Conservation (phyloP, 495 filamentous ascomycete species). For the Apodospora peruviana region DNA sequence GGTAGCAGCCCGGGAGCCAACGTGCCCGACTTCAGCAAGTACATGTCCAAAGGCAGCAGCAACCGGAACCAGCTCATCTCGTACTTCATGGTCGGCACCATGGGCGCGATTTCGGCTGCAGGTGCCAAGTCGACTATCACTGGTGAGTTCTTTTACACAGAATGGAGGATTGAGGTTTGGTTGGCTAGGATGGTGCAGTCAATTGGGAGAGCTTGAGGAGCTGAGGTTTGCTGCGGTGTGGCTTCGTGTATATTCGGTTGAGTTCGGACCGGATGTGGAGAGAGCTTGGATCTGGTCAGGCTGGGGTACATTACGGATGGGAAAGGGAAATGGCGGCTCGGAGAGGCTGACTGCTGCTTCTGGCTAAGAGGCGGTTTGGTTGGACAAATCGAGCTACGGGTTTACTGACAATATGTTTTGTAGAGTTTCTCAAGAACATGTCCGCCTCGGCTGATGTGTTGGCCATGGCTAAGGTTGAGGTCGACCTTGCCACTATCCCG, state of each 20-base stretch:
- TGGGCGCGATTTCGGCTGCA: slow-evolving; percentile 83
- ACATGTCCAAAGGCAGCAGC: slow-evolving; percentile 60
- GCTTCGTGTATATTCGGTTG: too few relatives aligned
- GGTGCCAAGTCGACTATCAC: slow-evolving; percentile 96
- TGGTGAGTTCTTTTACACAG: slow-evolving; percentile 53
- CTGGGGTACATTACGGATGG: neutral
- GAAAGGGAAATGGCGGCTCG: too few relatives aligned
- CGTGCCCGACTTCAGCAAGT: slow-evolving; percentile 87
- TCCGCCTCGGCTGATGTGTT: slow-evolving; percentile 97
- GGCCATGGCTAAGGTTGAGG: slow-evolving; percentile 98
- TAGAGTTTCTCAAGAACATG: slow-evolving; percentile 99
- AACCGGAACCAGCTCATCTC: slow-evolving; percentile 77
- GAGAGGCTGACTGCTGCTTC: too few relatives aligned
- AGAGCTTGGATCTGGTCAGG: neutral
- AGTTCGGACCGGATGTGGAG: neutral
- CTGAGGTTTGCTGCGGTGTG: too few relatives aligned
- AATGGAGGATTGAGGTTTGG: neutral
- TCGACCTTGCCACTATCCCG: slow-evolving; percentile 84
- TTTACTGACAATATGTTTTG: slow-evolving; percentile 10
- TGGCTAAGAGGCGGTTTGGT: neutral
- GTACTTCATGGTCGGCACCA: slow-evolving; percentile 97
- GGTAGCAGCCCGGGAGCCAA: slow-evolving; percentile 53
- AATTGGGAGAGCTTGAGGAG: neutral
- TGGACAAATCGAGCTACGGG: neutral
- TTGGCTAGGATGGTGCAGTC: neutral